Base-by-base conservation (phyloP, 106 monocot genomes). In the Gastrodia elata region DNA sequence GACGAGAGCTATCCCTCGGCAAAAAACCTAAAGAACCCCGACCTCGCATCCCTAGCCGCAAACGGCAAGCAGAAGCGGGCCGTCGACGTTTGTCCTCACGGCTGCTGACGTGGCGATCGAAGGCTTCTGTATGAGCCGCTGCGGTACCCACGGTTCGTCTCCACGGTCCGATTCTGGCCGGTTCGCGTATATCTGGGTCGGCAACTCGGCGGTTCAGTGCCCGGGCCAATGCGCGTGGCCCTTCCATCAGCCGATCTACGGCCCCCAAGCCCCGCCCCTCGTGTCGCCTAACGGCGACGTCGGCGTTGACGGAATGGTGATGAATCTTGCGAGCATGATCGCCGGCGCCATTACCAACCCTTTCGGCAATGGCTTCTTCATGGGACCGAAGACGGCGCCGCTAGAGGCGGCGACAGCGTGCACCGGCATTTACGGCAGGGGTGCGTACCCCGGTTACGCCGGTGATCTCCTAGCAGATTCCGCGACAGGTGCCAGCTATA, bases 201-300 rank as follows among this genome's bases (percentile, higher is more conserved):
- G 86, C 13, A 57, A 86, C 80, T 80, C 86, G 18, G 72, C 74
- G 34, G 27, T 59, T 26, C 86, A 86, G 74, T 86, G 86, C 76
- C 82, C 86, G 16, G 86, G 86, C 11, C 81, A 86, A 39, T 86
- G 86, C 73, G 87, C 87, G 8, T 87, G 87, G 87, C 87, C 87
- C 16, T 87, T 83, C 76, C 81, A 87, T 64, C 83, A 81, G 73
- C 87, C 87, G 15, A 37, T 76, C 14, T 83, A 81, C 71, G 87
- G 87, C 8, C 87, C 87, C 0, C 86, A 87, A 71, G n/a, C 80
- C 1, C 72, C 83, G 55, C 78, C 86, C 67, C 49, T 87, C 28
- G 80, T 80, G 6, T 70, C 86, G 1, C 86, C 86, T 0, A 87
- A 83, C 78, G 80, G 76, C 39, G 80, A 87, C 81, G 83, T 78